Evolutionary conservation across 1,284 basidiomycete genomes (phyloP), one percentile per base, ranked within the genome.

Genomic region (Bondarzewia mesenterica): DNA sequence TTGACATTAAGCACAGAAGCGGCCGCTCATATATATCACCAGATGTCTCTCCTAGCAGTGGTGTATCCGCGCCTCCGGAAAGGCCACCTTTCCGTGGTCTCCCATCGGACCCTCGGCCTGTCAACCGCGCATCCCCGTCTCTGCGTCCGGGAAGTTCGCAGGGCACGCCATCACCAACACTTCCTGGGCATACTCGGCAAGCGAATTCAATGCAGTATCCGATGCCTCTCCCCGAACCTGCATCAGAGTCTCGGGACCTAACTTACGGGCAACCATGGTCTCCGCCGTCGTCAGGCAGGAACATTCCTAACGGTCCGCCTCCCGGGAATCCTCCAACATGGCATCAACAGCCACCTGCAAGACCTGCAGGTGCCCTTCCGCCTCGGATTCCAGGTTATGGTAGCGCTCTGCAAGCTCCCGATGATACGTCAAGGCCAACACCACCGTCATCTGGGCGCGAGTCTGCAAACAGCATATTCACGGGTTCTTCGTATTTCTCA

Each of bases 331-430:
- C n/a, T n/a, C n/a, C n/a, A n/a, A n/a, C n/a, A n/a, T n/a, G n/a
- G n/a, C n/a, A n/a, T 8, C 47, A 48, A 27, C 47, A 56, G 42
- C 4, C 57, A 10, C 63, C 66, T 4, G 37, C 50, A 15, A 61
- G 68, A 43, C 68, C 65, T 15, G 53, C 63, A 27, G 67, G 68
- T 26, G 62, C 68, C 29, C 51, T 56, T n/a, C 49, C 66, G 3
- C 67, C 65, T 0, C 58, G 56, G 18, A 60, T 59, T 25, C 67
- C 68, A 2, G 65, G 68, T 8, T 57, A 52, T 43, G 50, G 39
- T 15, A 44, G 47, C n/a, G 16, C 6, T 32, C 22, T n/a, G 15
- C 39, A 14, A 14, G 16, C 23, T n/a, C 29, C 29, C 3, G 29
- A 32, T n/a, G n/a, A n/a, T n/a, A n/a, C n/a, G n/a, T n/a, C n/a